Conservation (phyloP, 2,329 filamentous ascomycete genomes). For the Monosporascus cannonballus region DNA sequence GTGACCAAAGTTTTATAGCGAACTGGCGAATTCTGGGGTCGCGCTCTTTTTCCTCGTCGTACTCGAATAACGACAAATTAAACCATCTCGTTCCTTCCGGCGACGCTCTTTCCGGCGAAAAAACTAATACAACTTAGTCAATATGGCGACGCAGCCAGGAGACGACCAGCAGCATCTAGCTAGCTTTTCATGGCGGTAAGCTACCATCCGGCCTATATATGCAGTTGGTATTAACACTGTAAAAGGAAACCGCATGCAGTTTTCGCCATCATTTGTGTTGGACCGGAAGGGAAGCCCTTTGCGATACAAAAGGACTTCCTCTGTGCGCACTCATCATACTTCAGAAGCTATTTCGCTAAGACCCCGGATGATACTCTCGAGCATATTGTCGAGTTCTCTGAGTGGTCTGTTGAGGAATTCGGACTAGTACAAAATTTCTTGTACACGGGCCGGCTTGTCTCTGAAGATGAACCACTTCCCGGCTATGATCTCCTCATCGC, state of each 20-base stretch:
- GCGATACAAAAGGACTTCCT: conserved; percentile 55
- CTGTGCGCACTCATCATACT: conserved; percentile 44
- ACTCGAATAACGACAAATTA: background rate
- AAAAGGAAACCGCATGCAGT: conserved; percentile 46
- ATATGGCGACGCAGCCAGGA: background rate
- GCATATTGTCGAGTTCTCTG: conserved; percentile 42
- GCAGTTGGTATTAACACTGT: conserved; percentile 6
- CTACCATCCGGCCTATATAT: background rate
- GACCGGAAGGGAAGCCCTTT: conserved; percentile 46
- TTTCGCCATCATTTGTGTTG: conserved; percentile 50
- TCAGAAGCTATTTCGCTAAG: conserved; percentile 37
- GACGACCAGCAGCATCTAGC: background rate
- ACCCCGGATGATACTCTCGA: conserved; percentile 36
- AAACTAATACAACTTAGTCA: no score
- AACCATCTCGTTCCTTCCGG: background rate
- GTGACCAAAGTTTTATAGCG: no score
- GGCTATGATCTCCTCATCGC: conserved; percentile 49
- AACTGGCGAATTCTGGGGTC: no score
- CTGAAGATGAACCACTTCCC: conserved; percentile 35
- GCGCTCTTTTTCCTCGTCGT: no score
- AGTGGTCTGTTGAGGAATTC: conserved; percentile 44
- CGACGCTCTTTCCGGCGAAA: background rate
- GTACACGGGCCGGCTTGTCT: conserved; percentile 43
- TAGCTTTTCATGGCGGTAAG: background rate
- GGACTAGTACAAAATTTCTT: conserved; percentile 50